Evolutionary conservation across 495 filamentous ascomycete species (phyloP).

Genomic region (Xylaria venustula): DNA sequence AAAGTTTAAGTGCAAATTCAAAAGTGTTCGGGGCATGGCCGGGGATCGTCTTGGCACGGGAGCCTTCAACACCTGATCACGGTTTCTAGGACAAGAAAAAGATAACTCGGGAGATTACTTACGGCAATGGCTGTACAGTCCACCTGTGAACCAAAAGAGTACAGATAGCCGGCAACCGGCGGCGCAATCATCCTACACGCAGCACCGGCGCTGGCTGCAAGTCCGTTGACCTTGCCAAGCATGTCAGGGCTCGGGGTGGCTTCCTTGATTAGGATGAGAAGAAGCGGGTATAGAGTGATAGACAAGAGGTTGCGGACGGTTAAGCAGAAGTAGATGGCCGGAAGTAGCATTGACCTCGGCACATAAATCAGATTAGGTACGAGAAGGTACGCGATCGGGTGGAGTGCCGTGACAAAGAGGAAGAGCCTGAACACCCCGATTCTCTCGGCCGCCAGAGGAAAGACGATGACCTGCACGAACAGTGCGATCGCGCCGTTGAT

Average conservation of each 20-base stretch:
- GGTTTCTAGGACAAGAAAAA: too few relatives aligned
- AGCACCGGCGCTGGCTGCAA: constrained; percentile 76
- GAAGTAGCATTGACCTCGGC: constrained; percentile 54
- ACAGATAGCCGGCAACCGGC: constrained; percentile 72
- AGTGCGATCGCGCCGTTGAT: constrained; percentile 77
- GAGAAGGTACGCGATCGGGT: constrained; percentile 73
- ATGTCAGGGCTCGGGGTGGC: constrained; percentile 64
- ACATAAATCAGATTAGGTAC: constrained; percentile 68
- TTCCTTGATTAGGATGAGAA: constrained; percentile 83
- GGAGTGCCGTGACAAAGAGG: constrained; percentile 68
- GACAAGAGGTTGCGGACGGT: constrained; percentile 71
- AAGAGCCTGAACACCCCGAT: constrained; percentile 76
- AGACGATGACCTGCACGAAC: constrained; percentile 72
- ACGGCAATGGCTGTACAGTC: constrained; percentile 67
- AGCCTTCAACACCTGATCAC: too few relatives aligned
- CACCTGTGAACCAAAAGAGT: constrained; percentile 62
- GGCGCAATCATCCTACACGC: constrained; percentile 74
- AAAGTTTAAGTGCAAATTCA: too few relatives aligned
- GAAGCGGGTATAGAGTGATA: constrained; percentile 74
- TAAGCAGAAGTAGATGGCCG: constrained; percentile 72
- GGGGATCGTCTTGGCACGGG: too few relatives aligned
- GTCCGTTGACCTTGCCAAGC: constrained; percentile 77
- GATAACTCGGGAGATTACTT: too few relatives aligned
- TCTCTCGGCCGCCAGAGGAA: constrained; percentile 66
- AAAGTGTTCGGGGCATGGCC: too few relatives aligned